A percentile compares a stretch with the other conserved stretches of the same genome.
These are phyloP conservation scores for Marchantia paleacea DNA, from an alignment of 225 moss, liverwort and hornwort genomes.

Conservation along the genomic window DNA sequence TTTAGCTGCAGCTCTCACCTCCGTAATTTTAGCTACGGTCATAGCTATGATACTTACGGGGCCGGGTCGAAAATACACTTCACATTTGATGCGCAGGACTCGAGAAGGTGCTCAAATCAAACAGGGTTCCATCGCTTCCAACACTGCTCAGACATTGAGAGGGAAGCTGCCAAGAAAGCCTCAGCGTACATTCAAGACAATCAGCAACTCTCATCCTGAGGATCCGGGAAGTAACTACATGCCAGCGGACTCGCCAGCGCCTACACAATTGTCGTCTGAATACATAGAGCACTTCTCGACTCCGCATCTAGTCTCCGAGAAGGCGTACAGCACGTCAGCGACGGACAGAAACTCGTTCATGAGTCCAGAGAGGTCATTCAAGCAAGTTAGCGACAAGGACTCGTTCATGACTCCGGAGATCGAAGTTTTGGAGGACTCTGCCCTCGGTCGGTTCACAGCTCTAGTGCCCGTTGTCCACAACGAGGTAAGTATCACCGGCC, in stretches of 20 bases:
- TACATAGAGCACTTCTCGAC: constrained; percentile 9
- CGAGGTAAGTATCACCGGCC: constrained; percentile 24
- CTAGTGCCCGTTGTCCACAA: constrained; percentile 41
- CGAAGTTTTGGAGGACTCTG: constrained; percentile 27
- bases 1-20: constrained; percentile 7
- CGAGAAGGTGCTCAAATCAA: background rate
- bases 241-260: background rate
- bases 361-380: constrained; percentile 22
- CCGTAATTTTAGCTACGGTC: constrained; percentile 13
- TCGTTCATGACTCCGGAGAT: constrained; percentile 3
- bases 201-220: constrained; percentile 9
- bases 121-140: background rate
- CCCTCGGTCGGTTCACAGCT: constrained; percentile 36
- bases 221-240: constrained; percentile 19
- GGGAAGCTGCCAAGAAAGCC: constrained; percentile 20
- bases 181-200: constrained; percentile 18
- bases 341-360: constrained; percentile 6
- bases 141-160: background rate
- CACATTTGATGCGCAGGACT: background rate
- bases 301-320: background rate
- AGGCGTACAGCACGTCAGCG: background rate
- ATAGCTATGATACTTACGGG: constrained; percentile 18
- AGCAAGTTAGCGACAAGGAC: constrained; percentile 1
- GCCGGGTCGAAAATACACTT: background rate
- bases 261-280: background rate